Evolutionary conservation across 257 asterid genomes (phyloP).

Genomic region (Solanum gandarillasii): DNA sequence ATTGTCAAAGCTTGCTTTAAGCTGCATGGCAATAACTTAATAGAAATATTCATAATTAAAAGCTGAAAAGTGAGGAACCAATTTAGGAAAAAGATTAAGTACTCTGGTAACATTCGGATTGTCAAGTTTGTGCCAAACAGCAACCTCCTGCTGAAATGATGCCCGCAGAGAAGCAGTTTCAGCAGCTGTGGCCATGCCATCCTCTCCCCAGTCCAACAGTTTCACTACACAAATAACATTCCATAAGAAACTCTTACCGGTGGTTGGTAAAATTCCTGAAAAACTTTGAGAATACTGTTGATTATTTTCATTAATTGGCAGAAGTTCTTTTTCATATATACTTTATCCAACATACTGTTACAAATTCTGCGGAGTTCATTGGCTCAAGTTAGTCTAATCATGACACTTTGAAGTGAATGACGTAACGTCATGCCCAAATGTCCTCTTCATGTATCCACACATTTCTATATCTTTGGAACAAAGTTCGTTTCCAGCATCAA

Average conservation of each 20-base stretch:
- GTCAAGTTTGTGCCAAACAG: conserved; percentile 86
- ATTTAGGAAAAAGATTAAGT: background rate
- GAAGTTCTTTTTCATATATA: background rate
- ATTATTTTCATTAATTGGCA: background rate
- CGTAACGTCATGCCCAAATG: background rate
- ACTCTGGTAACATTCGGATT: conserved; percentile 65
- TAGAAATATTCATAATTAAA: background rate
- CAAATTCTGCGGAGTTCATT: background rate
- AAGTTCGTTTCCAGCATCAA: too few species aligned
- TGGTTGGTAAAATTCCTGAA: background rate
- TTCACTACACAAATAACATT: conserved; percentile 36
- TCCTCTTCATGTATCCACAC: too few species aligned
- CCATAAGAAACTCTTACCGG: background rate
- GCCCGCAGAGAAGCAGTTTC: conserved; percentile 70
- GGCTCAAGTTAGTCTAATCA: background rate
- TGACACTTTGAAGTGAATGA: background rate
- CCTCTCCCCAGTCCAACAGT: conserved; percentile 91
- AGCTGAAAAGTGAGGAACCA: background rate
- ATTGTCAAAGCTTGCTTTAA: background rate
- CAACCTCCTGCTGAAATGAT: conserved; percentile 70
- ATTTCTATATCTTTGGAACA: too few species aligned
- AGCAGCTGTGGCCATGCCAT: conserved; percentile 66
- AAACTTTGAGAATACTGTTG: background rate
- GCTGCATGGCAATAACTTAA: background rate
- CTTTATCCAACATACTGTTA: background rate